Conservation (phyloP, 257 asterid genomes). For the Solanum virginianum region DNA sequence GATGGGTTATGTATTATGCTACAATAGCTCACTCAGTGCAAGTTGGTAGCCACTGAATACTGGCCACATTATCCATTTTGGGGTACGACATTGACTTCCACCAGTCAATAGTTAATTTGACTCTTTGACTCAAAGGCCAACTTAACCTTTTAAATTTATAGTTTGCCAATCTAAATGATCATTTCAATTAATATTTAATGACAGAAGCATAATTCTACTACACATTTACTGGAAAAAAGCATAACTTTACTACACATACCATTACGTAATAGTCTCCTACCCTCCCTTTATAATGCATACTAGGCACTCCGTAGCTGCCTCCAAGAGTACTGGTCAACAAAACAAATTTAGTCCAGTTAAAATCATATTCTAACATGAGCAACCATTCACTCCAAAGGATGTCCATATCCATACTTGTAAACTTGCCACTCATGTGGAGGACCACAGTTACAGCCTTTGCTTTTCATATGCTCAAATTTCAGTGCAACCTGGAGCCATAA, state of each 20-base stretch:
- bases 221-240: not conserved
- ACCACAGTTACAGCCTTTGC: slow-evolving; percentile 39
- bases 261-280: slow-evolving; percentile 33
- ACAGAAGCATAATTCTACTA: not conserved
- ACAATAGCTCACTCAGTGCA: not conserved
- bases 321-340: slow-evolving; percentile 27
- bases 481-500: slow-evolving; percentile 22
- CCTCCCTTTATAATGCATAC: slow-evolving; percentile 29
- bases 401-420: slow-evolving; percentile 19
- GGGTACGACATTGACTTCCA: not conserved
- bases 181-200: not conserved
- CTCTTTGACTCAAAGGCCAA: not conserved
- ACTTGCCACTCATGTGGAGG: slow-evolving; percentile 43
- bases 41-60: not conserved
- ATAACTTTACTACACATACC: slow-evolving; percentile 12
- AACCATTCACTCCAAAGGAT: not conserved
- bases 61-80: not conserved
- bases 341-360: not conserved
- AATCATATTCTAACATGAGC: not conserved
- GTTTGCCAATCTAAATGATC: not conserved
- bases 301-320: slow-evolving; percentile 34
- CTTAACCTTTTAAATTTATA: not conserved
- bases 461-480: slow-evolving; percentile 35
- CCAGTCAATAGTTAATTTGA: not conserved
- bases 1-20: not conserved